These are phyloP conservation scores for Acidiella bohemica DNA, from an alignment of 495 filamentous ascomycete genomes.

Conservation along the genomic window DNA sequence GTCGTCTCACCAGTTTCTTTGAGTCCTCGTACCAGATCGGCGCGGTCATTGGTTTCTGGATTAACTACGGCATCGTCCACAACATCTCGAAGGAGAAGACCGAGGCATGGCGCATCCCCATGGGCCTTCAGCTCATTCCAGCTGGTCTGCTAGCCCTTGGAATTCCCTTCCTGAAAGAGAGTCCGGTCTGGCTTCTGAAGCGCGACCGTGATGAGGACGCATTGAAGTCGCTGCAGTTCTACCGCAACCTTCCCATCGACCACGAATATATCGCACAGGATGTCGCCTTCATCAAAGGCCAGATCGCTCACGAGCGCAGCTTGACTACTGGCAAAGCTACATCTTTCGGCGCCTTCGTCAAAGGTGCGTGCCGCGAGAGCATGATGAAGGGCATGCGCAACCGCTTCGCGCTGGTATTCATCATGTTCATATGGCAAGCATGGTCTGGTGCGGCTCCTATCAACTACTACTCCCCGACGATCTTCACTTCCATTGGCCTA, in stretches of 20 bases:
- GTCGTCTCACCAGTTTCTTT: slow-evolving; percentile 12
- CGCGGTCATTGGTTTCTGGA: slow-evolving; percentile 6
- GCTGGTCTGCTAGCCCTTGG: slow-evolving; percentile 15
- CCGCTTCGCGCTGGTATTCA: slow-evolving; percentile 28
- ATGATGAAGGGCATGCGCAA: slow-evolving; percentile 28
- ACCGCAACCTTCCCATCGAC: slow-evolving; percentile 21
- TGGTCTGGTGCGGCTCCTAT: slow-evolving; percentile 26
- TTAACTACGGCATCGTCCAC: slow-evolving; percentile 10
- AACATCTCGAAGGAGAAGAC: slow-evolving; percentile 5
- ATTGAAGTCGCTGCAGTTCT: slow-evolving; percentile 14
- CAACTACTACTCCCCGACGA: slow-evolving; percentile 29
- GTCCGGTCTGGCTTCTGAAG: slow-evolving; percentile 9
- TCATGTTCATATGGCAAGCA: slow-evolving; percentile 28
- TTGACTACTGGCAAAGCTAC: slow-evolving; percentile 14
- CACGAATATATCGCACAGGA: slow-evolving; percentile 22
- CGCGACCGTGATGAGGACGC: slow-evolving; percentile 17
- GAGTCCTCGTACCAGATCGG: slow-evolving; percentile 6
- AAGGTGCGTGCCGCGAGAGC: slow-evolving; percentile 21
- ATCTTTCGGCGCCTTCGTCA: slow-evolving; percentile 21
- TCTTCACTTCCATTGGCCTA: slow-evolving; percentile 26
- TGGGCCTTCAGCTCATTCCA: slow-evolving; percentile 17
- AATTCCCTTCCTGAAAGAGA: slow-evolving; percentile 7
- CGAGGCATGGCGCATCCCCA: slow-evolving; percentile 11
- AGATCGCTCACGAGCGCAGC: slow-evolving; percentile 23
- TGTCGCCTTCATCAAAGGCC: slow-evolving; percentile 22